Evolutionary conservation across 352 stramenopile genomes (phyloP).

Genomic region (Plasmopara muralis): DNA sequence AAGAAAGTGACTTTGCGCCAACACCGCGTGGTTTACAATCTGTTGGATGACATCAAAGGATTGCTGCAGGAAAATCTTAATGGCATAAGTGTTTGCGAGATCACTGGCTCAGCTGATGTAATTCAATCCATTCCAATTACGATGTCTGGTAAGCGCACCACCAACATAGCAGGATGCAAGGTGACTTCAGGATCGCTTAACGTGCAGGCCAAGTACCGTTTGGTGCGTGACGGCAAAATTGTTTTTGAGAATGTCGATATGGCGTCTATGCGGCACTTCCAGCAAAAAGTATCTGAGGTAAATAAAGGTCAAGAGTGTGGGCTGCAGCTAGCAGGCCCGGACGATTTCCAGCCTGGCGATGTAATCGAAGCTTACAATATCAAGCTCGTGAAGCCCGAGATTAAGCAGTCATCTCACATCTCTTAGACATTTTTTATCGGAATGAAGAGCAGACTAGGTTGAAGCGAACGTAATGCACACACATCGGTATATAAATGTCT

Average conservation of each 20-base stretch:
- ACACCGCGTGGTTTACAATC: conserved; percentile 84
- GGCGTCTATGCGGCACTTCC: conserved; percentile 86
- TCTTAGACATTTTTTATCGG: conserved; percentile 7
- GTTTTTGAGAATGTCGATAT: conserved; percentile 81
- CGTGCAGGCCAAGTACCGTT: conserved; percentile 73
- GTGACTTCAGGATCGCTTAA: conserved; percentile 92
- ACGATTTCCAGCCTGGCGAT: conserved; percentile 93
- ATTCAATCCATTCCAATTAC: conserved; percentile 84
- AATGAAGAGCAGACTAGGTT: no score
- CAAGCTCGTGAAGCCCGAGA: conserved; percentile 58
- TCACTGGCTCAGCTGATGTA: conserved; percentile 71
- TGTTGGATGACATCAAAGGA: conserved; percentile 86
- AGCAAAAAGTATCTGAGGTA: conserved; percentile 89
- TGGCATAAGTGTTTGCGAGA: conserved; percentile 51
- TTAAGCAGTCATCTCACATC: conserved; percentile 28
- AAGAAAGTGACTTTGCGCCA: conserved; percentile 65
- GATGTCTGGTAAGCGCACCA: conserved; percentile 74
- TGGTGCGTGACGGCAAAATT: conserved; percentile 89
- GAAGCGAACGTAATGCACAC: no score
- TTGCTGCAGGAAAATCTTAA: conserved; percentile 63
- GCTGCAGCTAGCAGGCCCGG: conserved; percentile 89
- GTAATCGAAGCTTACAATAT: conserved; percentile 89
- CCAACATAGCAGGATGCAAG: conserved; percentile 93
- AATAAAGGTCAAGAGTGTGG: conserved; percentile 96
- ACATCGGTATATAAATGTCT: no score